Evolutionary conservation across 257 asterid genomes (phyloP).

Genomic region (Jaltomata sinuosa): DNA sequence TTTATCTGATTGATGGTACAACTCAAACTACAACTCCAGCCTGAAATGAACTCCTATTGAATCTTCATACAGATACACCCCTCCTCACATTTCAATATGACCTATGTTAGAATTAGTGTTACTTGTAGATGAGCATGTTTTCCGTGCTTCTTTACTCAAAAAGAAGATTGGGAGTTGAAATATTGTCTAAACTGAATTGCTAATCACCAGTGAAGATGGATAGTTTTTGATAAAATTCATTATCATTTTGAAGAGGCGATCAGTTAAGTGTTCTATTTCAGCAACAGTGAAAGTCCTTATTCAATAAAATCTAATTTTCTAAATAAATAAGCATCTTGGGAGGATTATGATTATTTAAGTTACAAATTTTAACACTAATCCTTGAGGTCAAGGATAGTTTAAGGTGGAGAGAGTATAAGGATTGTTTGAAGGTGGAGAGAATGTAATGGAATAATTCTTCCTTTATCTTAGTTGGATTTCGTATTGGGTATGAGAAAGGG

Average conservation of each 20-base stretch:
- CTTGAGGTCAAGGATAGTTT: too few species aligned
- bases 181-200: not conserved
- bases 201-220: not conserved
- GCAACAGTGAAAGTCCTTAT: not conserved
- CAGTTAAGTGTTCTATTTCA: not conserved
- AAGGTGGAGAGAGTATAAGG: too few species aligned
- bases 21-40: not conserved
- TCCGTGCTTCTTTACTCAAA: not conserved
- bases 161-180: not conserved
- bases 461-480: not conserved
- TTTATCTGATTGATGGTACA: not conserved
- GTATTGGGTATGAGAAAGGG: too few species aligned
- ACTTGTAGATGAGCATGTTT: not conserved
- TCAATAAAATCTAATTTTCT: too few species aligned
- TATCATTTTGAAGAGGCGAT: not conserved
- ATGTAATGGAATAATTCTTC: not conserved
- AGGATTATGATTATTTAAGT: not conserved
- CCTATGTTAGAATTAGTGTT: not conserved
- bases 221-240: not conserved
- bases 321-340: not conserved
- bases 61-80: not conserved
- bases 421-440: too few species aligned
- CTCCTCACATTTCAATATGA: not conserved
- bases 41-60: not conserved
- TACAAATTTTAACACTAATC: not conserved